Evolutionary conservation across 768 basidiomycete species (phyloP), one percentile per base, ranked within the genome.

Genomic region (Boletus sensibilis): DNA sequence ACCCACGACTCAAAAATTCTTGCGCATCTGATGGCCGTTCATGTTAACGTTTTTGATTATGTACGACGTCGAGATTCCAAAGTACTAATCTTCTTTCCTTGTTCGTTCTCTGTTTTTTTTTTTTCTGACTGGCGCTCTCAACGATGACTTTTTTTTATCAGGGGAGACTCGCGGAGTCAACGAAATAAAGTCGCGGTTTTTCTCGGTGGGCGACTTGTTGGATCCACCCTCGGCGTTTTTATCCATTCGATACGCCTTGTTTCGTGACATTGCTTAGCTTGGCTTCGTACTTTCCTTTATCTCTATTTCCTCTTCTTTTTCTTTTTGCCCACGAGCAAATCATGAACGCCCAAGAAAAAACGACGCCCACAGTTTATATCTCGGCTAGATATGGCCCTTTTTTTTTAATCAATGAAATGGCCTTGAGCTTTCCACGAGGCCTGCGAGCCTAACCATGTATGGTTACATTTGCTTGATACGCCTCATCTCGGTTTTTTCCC

Each of bases 401-500:
- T 20, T 40, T 40, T 40, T 20, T 20, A 18, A 18, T n/a, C 14
- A 23, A 42, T 42, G 13, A 42, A 38, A 2, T 20, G 5, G 61
- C 68, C 69, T 70, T 52, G 64, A 61, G 62, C 52, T 55, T 64
- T 64, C 68, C 69, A 72, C 58, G 69, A 66, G 68, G 70, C 25
- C 2, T 21, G 20, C 0, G 5, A 2, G 25, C 12, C 25, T 43
- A 27, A 43, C 42, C 59, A 57, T 43, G 70, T 59, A 59, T 40
- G 64, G 69, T 20, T 62, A 68, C 44, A 70, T 43, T 64, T 66
- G 53, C 21, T 20, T 51, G 48, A 53, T 46, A 37, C 6, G 38
- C 42, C 42, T 27, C 23, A 59, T 56, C 56, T 62, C 57, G 27
- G 25, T 33, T 43, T 53, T 21, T n/a, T 16, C 1, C 13, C 13